These are phyloP conservation scores for Entelexis sorbosivorans DNA, from an alignment of 1,139 yeast species.

Conservation along the genomic window DNA sequence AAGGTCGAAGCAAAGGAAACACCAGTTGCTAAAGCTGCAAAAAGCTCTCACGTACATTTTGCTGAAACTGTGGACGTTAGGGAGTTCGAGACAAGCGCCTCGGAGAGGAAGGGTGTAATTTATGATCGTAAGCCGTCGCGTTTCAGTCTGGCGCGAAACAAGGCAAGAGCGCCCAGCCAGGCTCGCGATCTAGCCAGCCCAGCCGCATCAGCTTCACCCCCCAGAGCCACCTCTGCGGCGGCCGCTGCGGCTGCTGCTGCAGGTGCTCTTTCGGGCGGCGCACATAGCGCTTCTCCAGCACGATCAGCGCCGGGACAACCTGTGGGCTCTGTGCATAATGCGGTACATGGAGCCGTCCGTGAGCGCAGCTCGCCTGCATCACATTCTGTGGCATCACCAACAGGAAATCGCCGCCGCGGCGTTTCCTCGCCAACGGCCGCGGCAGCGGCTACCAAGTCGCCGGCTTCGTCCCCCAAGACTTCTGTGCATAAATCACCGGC, in stretches of 20 bases:
- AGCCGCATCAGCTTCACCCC: background rate
- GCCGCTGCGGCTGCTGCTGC: conserved; percentile 18
- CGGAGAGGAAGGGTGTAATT: conserved; percentile 20
- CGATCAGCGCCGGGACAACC: background rate
- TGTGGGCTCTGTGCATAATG: too few relatives aligned
- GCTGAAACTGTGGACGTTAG: conserved; percentile 30
- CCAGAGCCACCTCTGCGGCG: background rate
- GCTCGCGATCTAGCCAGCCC: background rate
- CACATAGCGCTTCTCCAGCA: background rate
- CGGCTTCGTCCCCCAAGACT: background rate
- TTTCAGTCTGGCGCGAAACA: conserved; percentile 27
- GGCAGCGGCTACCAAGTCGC: background rate
- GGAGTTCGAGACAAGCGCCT: conserved; percentile 25
- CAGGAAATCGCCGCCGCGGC: background rate
- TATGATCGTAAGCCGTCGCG: conserved; percentile 25
- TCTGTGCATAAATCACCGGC: background rate
- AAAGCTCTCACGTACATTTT: conserved; percentile 25
- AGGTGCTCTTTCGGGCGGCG: conserved; percentile 13
- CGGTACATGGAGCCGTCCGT: conserved; percentile 1
- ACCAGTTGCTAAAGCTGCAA: background rate
- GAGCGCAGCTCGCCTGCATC: background rate
- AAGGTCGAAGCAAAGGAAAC: background rate
- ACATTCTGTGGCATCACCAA: background rate
- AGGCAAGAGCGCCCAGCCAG: background rate
- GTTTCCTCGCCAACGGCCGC: background rate